Base-by-base conservation (phyloP, 345 rosid genomes). In the Populus simonii region DNA sequence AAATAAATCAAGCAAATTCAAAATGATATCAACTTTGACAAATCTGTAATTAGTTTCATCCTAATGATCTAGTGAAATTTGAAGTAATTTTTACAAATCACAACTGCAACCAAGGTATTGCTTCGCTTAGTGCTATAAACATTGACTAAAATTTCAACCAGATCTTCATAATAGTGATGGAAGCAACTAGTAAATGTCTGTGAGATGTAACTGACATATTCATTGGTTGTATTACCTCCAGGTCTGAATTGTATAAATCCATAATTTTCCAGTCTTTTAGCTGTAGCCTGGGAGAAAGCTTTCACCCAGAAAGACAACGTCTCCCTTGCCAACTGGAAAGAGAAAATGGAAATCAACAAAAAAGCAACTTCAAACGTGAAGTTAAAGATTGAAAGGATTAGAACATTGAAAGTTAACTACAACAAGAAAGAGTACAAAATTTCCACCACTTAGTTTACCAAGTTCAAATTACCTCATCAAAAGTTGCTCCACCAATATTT, bases 221-320 rank as follows among this genome's bases (percentile, higher is more conserved):
- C 29, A 9, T 27, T n/a, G 23, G 22, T n/a, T 63, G 27, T n/a
- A 66, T 35, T 88, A 96, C 99, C 99, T 89, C 99, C 99, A 73
- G 98, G 92, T 82, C 98, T 91, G 69, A 89, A 89, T 71, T 96
- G 98, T 84, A 96, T 96, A 83, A 92, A 96, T 41, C 99, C 99
- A 74, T 88, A 96, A 72, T 96, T 96, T 84, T 96, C 97, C 84
- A 96, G 84, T 82, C 99, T 88, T 85, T 96, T 96, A 22, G 99
- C 92, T 45, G 99, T 96, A 77, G 93, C 99, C 84, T 91, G 96
- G 27, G 99, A 96, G 82, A 93, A 96, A 77, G 99, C 99, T 85
- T 96, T 96, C 76, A 93, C 98, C 99, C 99, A 96, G 84, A 92
- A 96, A 78, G 99, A 96, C 83, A 96, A 78, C 8, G 97, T 83